These are phyloP conservation scores for Wickerhamiella australiensis DNA, from an alignment of 805 yeast genomes.

Conservation along the genomic window DNA sequence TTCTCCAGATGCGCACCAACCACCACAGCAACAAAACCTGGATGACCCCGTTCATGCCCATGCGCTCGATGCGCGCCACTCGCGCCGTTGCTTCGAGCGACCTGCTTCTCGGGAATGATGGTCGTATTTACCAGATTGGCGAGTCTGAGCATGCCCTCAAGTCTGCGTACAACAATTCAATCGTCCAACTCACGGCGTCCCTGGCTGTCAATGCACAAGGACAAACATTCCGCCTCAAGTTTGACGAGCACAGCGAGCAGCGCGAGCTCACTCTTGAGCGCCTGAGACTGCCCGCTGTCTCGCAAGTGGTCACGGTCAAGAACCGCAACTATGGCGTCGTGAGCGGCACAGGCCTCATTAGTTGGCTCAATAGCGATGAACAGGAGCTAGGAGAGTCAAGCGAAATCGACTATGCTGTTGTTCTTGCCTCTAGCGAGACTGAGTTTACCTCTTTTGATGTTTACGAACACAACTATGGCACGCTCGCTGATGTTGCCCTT, in stretches of 20 bases:
- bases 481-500: slow-evolving; percentile 4
- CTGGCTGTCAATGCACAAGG: not conserved
- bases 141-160: not conserved
- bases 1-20: slow-evolving; percentile 4
- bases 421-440: not conserved
- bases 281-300: not conserved
- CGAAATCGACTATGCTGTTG: not conserved
- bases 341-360: not conserved
- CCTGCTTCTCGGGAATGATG: not conserved
- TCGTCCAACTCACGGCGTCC: slow-evolving; percentile 3
- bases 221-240: not conserved
- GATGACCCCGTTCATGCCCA: slow-evolving; percentile 5
- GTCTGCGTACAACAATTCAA: not conserved
- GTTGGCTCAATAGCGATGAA: slow-evolving; percentile 8
- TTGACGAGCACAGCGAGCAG: slow-evolving; percentile 2
- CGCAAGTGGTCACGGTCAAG: slow-evolving; percentile 2
- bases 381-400: too few species aligned
- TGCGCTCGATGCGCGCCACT: not conserved
- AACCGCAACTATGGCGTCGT: slow-evolving; percentile 8
- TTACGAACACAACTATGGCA: slow-evolving; percentile 9
- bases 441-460: not conserved
- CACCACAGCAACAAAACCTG: slow-evolving; percentile 9
- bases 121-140: not conserved
- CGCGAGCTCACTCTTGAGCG: slow-evolving; percentile 2
- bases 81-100: not conserved